Percentiles rank a stretch among this genome's conserved stretches.
Conservation (phyloP, 2,329 filamentous ascomycete species). For the Botrytis porri region DNA sequence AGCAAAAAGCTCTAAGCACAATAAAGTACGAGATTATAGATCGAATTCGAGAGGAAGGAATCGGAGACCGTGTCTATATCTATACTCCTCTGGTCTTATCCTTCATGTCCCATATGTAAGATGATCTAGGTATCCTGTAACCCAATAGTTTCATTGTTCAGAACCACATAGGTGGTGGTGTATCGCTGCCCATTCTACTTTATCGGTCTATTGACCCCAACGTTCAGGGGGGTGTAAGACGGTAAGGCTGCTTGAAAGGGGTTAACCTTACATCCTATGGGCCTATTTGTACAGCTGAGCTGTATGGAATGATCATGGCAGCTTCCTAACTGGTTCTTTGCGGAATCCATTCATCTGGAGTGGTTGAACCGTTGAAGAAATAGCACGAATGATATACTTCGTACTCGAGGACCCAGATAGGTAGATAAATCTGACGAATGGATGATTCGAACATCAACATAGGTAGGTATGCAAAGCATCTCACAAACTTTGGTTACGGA, state of each 20-base stretch:
- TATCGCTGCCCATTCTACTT: conserved; percentile 4
- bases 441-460: not conserved
- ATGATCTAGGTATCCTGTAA: conserved; percentile 2
- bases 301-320: not conserved
- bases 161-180: not conserved
- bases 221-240: conserved; percentile 6
- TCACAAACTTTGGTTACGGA: conserved; percentile 2
- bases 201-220: conserved; percentile 3
- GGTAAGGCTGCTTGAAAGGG: not conserved
- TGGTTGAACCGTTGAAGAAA: not conserved
- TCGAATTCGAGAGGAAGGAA: not conserved
- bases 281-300: not conserved
- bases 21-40: conserved; percentile 4
- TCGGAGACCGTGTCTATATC: not conserved
- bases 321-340: not conserved
- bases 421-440: conserved; percentile 7
- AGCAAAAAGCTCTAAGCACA: not conserved
- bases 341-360: not conserved
- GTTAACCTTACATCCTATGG: conserved; percentile 5
- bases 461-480: not conserved
- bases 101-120: conserved; percentile 2
- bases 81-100: not conserved
- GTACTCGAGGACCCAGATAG: not conserved
- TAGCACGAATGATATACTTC: not conserved
- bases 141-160: not conserved